Base-by-base conservation (phyloP, 2,329 filamentous ascomycete genomes). In the Amesomyces nigricolor region DNA sequence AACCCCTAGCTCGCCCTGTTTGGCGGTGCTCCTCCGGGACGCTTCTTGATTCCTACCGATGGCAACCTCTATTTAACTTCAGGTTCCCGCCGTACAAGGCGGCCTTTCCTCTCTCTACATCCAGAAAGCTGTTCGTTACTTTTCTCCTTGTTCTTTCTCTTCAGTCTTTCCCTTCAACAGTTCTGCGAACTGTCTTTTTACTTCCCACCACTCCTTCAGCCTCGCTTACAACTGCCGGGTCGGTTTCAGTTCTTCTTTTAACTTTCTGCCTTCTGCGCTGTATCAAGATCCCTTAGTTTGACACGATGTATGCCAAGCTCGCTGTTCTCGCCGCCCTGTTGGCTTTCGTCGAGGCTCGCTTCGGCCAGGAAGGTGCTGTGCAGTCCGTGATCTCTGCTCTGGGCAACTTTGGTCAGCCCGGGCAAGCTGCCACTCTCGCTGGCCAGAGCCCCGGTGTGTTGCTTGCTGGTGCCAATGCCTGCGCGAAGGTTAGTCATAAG, bases 401-500 rank as follows among this genome's bases (percentile, higher is more conserved):
- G 26, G 68, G 73, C 56, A 72, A 74, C 63, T 77, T 79, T 56
- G 84, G 84, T 54, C 70, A 72, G 42, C 73, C 83, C 2, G 85
- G 85, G 42, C 75, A 77, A 62, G 84, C 85, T 48, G 77, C 76
- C 44, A 87, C 83, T 47, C 79, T 88, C 58, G 80, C 82, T 47
- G 85, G 85, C 53, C 72, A 72, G 16, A 79, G 83, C 44, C 81
- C 86, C 48, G 74, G 78, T 39, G 79, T 83, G 57, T 77, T 89
- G 13, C 76, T 88, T 16, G 85, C 77, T 22, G 84, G 75, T 48
- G 80, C 85, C 58, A 82, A 85, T 68, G 80, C 86, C 37, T 89
- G 86, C 64, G 81, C 73, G 61, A 88, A 85, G 73, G 76, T 78
- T 66, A 58, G 60, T 16, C 6, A 30, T 9, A 11, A 1, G 32